Percentiles rank a stretch among this genome's conserved stretches.
Conservation (phyloP, 371 early-diverging fungal genomes). For the Zychaea mexicana region DNA sequence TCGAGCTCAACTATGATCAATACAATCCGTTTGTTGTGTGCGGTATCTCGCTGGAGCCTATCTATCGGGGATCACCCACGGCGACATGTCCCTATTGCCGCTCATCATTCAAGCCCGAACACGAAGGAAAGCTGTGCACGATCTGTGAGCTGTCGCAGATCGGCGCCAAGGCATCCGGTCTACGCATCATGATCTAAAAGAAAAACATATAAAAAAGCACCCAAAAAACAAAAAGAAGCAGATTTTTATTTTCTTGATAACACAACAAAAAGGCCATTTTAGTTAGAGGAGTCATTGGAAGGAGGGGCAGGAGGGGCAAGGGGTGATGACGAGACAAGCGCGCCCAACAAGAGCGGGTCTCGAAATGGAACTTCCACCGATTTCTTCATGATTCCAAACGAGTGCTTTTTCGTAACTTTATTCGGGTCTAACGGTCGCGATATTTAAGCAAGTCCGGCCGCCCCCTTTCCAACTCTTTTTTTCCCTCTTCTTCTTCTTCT, state of each 20-base stretch:
- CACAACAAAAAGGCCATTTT: no score
- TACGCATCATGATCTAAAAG: constrained; percentile 37
- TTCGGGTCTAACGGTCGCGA: constrained; percentile 5
- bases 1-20: constrained; percentile 88
- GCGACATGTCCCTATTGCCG: constrained; percentile 86
- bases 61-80: constrained; percentile 81
- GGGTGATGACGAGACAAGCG: no score
- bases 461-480: constrained; percentile 1
- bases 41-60: constrained; percentile 79
- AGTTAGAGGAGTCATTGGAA: neutral
- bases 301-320: no score
- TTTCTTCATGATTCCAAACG: constrained; percentile 19
- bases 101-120: constrained; percentile 85
- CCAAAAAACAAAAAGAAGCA: neutral
- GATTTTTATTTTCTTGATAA: no score
- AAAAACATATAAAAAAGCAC: neutral
- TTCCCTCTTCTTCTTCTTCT: constrained; percentile 6
- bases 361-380: constrained; percentile 13
- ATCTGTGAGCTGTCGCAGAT: constrained; percentile 82
- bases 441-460: constrained; percentile 9
- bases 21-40: constrained; percentile 91
- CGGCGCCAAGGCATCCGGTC: constrained; percentile 49
- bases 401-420: constrained; percentile 10
- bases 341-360: neutral
- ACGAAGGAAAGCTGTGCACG: constrained; percentile 74